These are phyloP conservation scores for Euphorbia celastroides DNA, from an alignment of 441 rosid genomes.

Conservation along the genomic window DNA sequence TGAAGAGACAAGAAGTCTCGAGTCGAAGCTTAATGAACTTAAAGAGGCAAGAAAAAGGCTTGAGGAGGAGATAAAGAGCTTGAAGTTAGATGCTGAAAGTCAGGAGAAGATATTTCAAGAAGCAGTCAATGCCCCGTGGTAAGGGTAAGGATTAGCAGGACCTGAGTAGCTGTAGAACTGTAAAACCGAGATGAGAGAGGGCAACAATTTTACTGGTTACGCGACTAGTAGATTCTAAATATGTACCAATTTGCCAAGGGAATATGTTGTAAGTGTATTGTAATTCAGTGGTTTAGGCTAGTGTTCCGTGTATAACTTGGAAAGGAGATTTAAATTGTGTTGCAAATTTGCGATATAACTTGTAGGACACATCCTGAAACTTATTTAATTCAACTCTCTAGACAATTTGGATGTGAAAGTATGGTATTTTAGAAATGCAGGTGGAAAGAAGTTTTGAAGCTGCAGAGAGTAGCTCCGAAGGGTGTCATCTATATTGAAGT, in stretches of 20 bases:
- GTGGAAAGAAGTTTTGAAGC: no score
- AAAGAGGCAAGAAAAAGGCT: conserved; percentile 30
- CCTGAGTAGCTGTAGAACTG: background rate
- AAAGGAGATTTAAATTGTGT: background rate
- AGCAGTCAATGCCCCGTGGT: conserved; percentile 42
- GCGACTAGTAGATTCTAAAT: no score
- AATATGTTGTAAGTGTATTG: no score
- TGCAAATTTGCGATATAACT: background rate
- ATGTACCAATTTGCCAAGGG: no score
- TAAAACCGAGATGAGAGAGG: background rate
- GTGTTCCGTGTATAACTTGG: background rate
- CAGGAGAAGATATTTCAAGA: conserved; percentile 30
- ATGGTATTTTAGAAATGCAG: no score
- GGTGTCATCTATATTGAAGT: no score
- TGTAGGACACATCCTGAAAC: background rate
- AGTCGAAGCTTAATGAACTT: conserved; percentile 25
- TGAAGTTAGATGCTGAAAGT: conserved; percentile 32
- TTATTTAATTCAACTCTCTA: background rate
- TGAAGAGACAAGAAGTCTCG: conserved; percentile 33
- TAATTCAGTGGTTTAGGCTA: conserved; percentile 13
- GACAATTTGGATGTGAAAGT: no score
- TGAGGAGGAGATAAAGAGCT: conserved; percentile 31
- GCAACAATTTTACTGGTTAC: conserved; percentile 1
- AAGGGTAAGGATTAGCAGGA: conserved; percentile 3
- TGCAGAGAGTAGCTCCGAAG: no score